Evolutionary conservation across 1,284 basidiomycete genomes (phyloP).

Genomic region (Coniferiporia weirii): DNA sequence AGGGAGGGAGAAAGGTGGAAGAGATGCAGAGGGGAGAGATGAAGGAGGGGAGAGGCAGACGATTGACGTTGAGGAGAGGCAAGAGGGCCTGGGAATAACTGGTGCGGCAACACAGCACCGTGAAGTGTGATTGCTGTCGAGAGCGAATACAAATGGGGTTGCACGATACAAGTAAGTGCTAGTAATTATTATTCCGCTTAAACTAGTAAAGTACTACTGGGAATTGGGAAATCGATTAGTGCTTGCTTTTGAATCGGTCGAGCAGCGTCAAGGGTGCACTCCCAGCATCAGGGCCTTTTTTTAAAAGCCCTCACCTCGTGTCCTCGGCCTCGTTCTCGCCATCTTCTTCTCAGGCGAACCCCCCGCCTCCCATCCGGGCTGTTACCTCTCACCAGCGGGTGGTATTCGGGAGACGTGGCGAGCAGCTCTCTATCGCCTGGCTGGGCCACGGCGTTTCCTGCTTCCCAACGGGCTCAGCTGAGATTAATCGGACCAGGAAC

Average conservation of each 20-base stretch:
- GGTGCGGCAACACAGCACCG: slow-evolving; percentile 25
- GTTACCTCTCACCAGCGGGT: no score
- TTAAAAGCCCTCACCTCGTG: not conserved
- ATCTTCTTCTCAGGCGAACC: not conserved
- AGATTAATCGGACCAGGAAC: not conserved
- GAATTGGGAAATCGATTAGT: no score
- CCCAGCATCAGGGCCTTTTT: not conserved
- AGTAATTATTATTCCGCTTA: no score
- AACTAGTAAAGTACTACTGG: no score
- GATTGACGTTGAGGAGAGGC: slow-evolving; percentile 24
- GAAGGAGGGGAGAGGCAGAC: slow-evolving; percentile 30
- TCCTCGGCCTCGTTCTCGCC: not conserved
- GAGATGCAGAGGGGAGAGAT: slow-evolving; percentile 19
- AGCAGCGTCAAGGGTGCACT: no score
- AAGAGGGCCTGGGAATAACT: slow-evolving; percentile 28
- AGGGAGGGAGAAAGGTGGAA: slow-evolving; percentile 20
- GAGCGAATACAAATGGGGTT: not conserved
- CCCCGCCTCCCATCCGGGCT: no score
- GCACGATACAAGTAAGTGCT: no score
- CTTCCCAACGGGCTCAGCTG: not conserved
- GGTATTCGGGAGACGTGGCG: not conserved
- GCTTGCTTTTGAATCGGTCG: no score
- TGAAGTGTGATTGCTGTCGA: slow-evolving; percentile 2
- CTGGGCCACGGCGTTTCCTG: not conserved
- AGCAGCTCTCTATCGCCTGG: not conserved